Evolutionary conservation across 23 red algal genomes (phyloP).

Genomic region (Gracilaria vermiculophylla): DNA sequence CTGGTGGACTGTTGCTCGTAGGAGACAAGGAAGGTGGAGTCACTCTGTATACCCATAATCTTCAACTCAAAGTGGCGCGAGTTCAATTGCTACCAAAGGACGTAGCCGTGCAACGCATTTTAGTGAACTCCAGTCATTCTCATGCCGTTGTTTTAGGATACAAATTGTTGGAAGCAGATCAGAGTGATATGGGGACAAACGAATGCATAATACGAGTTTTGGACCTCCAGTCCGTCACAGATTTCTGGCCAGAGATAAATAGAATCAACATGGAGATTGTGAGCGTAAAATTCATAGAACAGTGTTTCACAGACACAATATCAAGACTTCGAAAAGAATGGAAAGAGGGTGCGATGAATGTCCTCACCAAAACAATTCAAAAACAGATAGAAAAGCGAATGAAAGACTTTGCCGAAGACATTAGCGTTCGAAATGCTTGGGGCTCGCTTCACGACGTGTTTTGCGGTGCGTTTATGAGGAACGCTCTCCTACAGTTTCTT

Average conservation of each 20-base stretch:
- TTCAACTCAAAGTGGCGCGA: constrained; percentile 24
- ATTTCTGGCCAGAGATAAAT: constrained; percentile 33
- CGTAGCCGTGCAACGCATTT: neutral
- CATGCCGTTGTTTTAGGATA: neutral
- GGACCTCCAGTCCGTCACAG: neutral
- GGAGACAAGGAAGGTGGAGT: constrained; percentile 45
- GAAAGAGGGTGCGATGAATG: constrained; percentile 37
- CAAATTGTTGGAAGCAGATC: neutral
- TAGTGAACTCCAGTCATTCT: neutral
- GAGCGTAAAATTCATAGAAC: neutral
- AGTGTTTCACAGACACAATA: neutral
- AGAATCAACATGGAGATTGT: constrained; percentile 21
- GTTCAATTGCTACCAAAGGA: constrained; percentile 15
- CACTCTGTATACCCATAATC: constrained; percentile 20
- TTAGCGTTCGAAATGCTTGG: constrained; percentile 2
- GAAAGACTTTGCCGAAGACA: constrained; percentile 44
- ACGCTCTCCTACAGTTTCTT: constrained; percentile 50
- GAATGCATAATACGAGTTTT: constrained; percentile 18
- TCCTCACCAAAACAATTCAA: neutral
- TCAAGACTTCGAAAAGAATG: constrained; percentile 11
- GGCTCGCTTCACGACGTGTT: constrained; percentile 15
- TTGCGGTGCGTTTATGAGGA: constrained; percentile 38
- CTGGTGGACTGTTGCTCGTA: constrained; percentile 8
- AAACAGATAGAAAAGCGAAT: constrained; percentile 35
- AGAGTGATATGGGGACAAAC: neutral